Evolutionary conservation across 345 rosid species (phyloP).

Genomic region (Dipteronia sinensis): DNA sequence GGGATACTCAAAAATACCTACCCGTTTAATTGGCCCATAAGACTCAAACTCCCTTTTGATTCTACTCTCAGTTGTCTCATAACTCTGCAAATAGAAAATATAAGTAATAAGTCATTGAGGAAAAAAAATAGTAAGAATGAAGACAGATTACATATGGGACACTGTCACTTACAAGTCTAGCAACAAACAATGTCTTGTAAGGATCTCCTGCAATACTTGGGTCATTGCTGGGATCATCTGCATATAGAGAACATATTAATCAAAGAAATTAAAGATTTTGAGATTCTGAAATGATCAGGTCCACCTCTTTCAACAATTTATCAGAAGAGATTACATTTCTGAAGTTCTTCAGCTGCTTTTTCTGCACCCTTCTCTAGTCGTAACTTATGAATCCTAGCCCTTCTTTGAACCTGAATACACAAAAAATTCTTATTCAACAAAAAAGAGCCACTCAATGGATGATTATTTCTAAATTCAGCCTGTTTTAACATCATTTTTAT

Average conservation of each 20-base stretch:
- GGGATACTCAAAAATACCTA: constrained; percentile 73
- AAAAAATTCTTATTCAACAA: neutral
- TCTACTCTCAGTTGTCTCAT: constrained; percentile 96
- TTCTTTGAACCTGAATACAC: constrained; percentile 58
- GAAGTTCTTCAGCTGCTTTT: constrained; percentile 79
- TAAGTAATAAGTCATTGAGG: constrained; percentile 17
- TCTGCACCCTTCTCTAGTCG: constrained; percentile 85
- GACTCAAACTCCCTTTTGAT: constrained; percentile 99
- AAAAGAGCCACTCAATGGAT: neutral
- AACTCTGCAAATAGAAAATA: constrained; percentile 62
- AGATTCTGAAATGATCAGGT: constrained; percentile 2
- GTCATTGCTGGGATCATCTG: constrained; percentile 89
- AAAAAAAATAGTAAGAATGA: constrained; percentile 12
- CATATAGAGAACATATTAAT: constrained; percentile 18
- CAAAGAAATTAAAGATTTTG: constrained; percentile 6
- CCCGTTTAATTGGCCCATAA: constrained; percentile 99
- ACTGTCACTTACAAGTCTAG: constrained; percentile 73
- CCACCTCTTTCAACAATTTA: constrained; percentile 12
- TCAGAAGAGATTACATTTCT: constrained; percentile 52
- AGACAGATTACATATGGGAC: constrained; percentile 9
- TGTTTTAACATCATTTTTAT: neutral
- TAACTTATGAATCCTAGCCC: constrained; percentile 74
- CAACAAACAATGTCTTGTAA: constrained; percentile 93
- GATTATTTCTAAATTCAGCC: neutral
- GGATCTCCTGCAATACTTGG: constrained; percentile 94